Conservation (phyloP, 129 eudicot genomes). For the Saussurea involucrata region DNA sequence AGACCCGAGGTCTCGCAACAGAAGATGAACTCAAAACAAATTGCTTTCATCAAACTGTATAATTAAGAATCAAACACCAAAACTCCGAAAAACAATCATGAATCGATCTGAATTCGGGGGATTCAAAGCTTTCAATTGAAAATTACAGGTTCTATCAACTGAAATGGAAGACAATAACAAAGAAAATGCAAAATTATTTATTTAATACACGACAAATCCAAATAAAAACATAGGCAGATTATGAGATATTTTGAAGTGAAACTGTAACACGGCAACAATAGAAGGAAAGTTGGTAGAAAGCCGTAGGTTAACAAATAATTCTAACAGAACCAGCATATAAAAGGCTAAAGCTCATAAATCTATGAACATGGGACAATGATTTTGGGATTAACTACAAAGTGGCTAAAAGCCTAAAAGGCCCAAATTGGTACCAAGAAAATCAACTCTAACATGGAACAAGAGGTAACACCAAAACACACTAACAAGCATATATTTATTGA, state of each 20-base stretch:
- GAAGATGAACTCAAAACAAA: neutral
- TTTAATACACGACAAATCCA: neutral
- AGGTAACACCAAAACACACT: neutral
- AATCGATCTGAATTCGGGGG: neutral
- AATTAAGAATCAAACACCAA: neutral
- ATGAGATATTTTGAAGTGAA: neutral
- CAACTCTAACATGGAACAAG: neutral
- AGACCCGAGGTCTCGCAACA: neutral
- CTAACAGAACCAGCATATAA: neutral
- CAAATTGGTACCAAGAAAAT: neutral
- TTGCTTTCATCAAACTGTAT: neutral
- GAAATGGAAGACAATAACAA: neutral
- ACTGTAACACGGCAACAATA: neutral
- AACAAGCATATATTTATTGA: neutral
- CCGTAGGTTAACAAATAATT: neutral
- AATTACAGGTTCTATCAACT: neutral
- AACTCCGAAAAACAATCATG: neutral
- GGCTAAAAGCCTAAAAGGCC: neutral
- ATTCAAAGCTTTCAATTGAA: neutral
- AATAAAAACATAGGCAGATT: neutral
- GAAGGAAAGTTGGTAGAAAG: neutral
- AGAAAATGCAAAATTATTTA: neutral
- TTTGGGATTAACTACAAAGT: neutral
- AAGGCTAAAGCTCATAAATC: neutral
- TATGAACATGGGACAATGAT: neutral